Conservation (phyloP, 2,329 filamentous ascomycete species). For the Xenosphaeropsis pyriputrescens region DNA sequence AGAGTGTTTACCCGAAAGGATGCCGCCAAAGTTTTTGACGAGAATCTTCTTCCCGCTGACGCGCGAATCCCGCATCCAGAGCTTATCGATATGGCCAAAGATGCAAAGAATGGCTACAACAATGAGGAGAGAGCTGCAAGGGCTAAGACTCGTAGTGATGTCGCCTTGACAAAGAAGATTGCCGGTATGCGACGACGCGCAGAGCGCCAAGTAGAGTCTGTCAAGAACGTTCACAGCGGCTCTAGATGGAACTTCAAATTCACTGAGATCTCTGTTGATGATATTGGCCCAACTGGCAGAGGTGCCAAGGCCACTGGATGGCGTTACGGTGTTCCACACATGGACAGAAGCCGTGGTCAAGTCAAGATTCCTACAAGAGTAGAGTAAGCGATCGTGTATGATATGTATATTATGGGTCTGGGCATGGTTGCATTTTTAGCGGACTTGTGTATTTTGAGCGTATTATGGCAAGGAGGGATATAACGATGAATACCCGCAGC, state of each 20-base stretch:
- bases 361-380: constrained; percentile 55
- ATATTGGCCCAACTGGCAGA: constrained; percentile 37
- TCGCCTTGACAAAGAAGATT: constrained; percentile 18
- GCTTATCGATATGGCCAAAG: constrained; percentile 39
- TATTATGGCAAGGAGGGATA: too few species aligned
- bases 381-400: constrained; percentile 5
- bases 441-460: too few species aligned
- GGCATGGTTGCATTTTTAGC: too few species aligned
- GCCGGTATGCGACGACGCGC: constrained; percentile 2
- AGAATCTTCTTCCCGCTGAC: constrained; percentile 43
- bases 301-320: constrained; percentile 37
- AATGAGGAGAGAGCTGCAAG: constrained; percentile 15
- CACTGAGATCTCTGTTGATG: constrained; percentile 40
- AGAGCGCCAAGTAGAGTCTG: constrained; percentile 23
- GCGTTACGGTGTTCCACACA: constrained; percentile 47
- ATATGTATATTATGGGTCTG: too few species aligned
- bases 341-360: constrained; percentile 47
- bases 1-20: constrained; percentile 48
- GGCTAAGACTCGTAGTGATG: constrained; percentile 18
- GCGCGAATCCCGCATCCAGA: constrained; percentile 46
- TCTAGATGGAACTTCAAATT: constrained; percentile 50
- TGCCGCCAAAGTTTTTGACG: constrained; percentile 49
- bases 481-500: too few species aligned
- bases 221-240: constrained; percentile 27
- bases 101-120: constrained; percentile 23